phyloP scores from a whole-genome alignment of 805 yeast species.

The Ogataea polymorpha region DNA sequence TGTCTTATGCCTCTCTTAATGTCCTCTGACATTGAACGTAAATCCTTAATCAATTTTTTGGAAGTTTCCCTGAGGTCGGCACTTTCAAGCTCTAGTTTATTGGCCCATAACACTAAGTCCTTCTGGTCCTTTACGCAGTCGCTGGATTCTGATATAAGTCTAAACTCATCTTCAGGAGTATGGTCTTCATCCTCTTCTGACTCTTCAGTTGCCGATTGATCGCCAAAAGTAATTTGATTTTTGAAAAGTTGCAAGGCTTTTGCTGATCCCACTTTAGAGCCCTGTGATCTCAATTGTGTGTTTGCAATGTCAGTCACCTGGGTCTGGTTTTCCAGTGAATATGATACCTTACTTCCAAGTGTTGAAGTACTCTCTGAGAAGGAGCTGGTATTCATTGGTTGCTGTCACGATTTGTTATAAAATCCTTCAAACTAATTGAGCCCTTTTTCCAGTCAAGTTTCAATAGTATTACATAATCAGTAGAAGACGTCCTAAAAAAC shows the following conservation, averaged over 20 bases:
- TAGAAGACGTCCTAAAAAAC: background rate
- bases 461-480: no score
- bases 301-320: slow-evolving; percentile 7
- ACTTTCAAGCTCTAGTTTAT: slow-evolving; percentile 47
- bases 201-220: slow-evolving; percentile 15
- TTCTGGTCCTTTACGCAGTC: slow-evolving; percentile 24
- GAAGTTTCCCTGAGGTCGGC: slow-evolving; percentile 38
- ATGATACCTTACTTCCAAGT: slow-evolving; percentile 6
- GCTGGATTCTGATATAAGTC: background rate
- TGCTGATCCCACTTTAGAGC: background rate
- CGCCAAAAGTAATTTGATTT: background rate
- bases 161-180: background rate
- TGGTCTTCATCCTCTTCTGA: slow-evolving; percentile 9
- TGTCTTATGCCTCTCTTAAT: slow-evolving; percentile 6
- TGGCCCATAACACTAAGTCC: slow-evolving; percentile 45
- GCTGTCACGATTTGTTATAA: no score
- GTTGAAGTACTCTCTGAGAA: background rate
- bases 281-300: background rate
- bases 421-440: no score
- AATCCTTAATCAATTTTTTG: slow-evolving; percentile 15
- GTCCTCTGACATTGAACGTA: slow-evolving; percentile 12
- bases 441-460: no score
- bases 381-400: no score
- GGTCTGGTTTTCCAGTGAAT: slow-evolving; percentile 1
- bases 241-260: slow-evolving; percentile 3